Evolutionary conservation across 2,329 filamentous ascomycete species (phyloP).

Genomic region (Aspergillus flavus): DNA sequence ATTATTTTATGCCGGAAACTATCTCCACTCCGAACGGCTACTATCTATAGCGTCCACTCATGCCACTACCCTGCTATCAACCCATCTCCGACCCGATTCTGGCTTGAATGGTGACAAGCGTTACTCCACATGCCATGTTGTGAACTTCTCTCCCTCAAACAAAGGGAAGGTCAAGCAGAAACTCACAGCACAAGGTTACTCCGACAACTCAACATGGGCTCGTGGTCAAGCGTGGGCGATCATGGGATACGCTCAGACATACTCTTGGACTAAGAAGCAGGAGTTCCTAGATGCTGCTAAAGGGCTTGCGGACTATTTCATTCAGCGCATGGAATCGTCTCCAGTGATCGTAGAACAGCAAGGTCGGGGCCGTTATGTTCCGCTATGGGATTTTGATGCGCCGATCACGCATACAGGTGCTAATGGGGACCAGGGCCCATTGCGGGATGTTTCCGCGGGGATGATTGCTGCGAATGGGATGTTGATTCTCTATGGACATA

Average conservation of each 20-base stretch:
- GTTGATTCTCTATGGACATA: conserved; percentile 39
- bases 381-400: conserved; percentile 48
- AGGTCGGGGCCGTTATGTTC: conserved; percentile 19
- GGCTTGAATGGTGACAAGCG: not conserved
- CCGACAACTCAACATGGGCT: conserved; percentile 24
- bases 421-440: not conserved
- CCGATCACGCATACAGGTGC: conserved; percentile 21
- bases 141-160: conserved; percentile 22
- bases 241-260: conserved; percentile 43
- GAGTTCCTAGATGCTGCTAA: conserved; percentile 39
- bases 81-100: conserved; percentile 34
- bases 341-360: conserved; percentile 21
- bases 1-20: conserved; percentile 40
- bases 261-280: conserved; percentile 35
- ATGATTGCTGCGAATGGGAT: conserved; percentile 48
- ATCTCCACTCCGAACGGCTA: conserved; percentile 26
- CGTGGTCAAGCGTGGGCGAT: conserved; percentile 31
- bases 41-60: conserved; percentile 43
- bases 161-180: conserved; percentile 19
- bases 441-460: conserved; percentile 45
- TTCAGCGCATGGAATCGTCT: conserved; percentile 34
- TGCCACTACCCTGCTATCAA: conserved; percentile 38
- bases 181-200: conserved; percentile 26
- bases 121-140: conserved; percentile 25
- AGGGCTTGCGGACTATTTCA: conserved; percentile 42